phyloP scores from a whole-genome alignment of 495 filamentous ascomycete genomes.

The Penicillium simplicissimum region DNA sequence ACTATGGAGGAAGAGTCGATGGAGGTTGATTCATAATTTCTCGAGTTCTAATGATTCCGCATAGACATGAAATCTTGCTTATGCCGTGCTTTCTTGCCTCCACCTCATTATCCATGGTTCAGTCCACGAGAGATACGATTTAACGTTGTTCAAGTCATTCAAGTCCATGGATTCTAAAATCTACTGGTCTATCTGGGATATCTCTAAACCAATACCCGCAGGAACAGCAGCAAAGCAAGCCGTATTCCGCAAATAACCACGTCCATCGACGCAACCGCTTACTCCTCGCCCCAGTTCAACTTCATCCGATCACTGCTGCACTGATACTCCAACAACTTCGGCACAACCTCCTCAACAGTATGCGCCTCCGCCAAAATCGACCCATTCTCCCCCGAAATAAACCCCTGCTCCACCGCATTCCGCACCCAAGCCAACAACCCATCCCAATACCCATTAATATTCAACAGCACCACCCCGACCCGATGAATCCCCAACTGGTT shows the following conservation, averaged over 20 bases:
- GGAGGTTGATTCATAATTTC: slow-evolving; percentile 76
- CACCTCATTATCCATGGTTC: too few species aligned
- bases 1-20: slow-evolving; percentile 66
- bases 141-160: not conserved
- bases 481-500: slow-evolving; percentile 95
- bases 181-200: slow-evolving; percentile 11
- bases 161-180: not conserved
- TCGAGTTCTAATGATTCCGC: slow-evolving; percentile 29
- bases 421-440: slow-evolving; percentile 80
- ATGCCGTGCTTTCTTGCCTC: slow-evolving; percentile 16
- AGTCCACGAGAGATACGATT: too few species aligned
- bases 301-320: slow-evolving; percentile 71
- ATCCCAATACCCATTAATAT: slow-evolving; percentile 90
- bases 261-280: slow-evolving; percentile 11
- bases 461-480: slow-evolving; percentile 75
- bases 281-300: slow-evolving; percentile 78
- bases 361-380: slow-evolving; percentile 77
- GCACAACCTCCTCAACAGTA: slow-evolving; percentile 68
- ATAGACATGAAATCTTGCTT: slow-evolving; percentile 43
- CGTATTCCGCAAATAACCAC: not conserved
- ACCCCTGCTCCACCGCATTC: slow-evolving; percentile 73
- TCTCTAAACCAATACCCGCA: not conserved
- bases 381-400: slow-evolving; percentile 66
- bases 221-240: not conserved
- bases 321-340: slow-evolving; percentile 70